A percentile compares a stretch with the other conserved stretches of the same genome.
Evolutionary conservation across 2,329 filamentous ascomycete species (phyloP).

Genomic region (Passalora sequoiae): DNA sequence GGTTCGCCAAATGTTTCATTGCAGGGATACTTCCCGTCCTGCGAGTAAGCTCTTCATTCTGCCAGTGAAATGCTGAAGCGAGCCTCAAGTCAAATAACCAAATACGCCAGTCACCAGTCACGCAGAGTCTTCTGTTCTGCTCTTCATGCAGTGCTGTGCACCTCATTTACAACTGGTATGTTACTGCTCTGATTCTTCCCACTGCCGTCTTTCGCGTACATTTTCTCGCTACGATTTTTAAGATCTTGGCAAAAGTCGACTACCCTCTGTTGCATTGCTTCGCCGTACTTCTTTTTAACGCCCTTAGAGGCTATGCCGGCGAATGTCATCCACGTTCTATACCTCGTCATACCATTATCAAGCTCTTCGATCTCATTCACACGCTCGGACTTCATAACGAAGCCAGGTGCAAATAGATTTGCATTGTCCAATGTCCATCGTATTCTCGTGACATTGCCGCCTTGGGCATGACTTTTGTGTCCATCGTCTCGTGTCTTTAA

Average conservation of each 20-base stretch:
- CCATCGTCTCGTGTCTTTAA: conserved; percentile 25
- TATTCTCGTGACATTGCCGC: conserved; percentile 29
- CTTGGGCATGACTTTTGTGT: conserved; percentile 10
- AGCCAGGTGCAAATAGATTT: conserved; percentile 25
- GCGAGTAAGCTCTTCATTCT: neutral
- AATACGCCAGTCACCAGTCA: neutral
- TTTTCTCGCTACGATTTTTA: conserved; percentile 2
- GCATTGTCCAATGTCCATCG: conserved; percentile 32
- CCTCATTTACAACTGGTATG: neutral
- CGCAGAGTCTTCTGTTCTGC: too few species aligned
- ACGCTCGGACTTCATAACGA: conserved; percentile 41
- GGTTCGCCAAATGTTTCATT: neutral
- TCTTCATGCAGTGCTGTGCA: neutral
- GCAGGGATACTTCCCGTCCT: neutral
- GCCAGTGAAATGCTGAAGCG: neutral
- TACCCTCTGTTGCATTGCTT: conserved; percentile 24
- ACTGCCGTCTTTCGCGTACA: conserved; percentile 4
- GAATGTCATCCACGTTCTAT: conserved; percentile 45
- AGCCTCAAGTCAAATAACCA: too few species aligned
- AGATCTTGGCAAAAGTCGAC: conserved; percentile 9
- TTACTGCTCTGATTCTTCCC: neutral
- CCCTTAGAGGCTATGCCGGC: conserved; percentile 39
- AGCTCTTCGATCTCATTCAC: conserved; percentile 45
- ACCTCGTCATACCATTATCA: conserved; percentile 30
- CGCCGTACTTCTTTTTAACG: conserved; percentile 41